phyloP scores from a whole-genome alignment of 2,329 filamentous ascomycete genomes.

The Colletotrichum navitas region DNA sequence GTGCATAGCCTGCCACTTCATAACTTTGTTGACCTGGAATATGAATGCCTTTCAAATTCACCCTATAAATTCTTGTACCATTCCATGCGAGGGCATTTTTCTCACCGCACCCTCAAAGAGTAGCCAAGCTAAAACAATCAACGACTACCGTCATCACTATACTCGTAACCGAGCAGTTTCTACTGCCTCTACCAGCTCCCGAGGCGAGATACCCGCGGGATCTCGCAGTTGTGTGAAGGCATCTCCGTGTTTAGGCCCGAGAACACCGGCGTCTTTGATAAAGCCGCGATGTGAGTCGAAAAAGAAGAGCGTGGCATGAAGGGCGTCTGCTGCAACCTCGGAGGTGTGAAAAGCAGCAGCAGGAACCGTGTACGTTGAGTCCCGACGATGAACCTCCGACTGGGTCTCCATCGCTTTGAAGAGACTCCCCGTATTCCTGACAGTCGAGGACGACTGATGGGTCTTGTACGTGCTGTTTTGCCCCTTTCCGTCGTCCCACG shows the following conservation, averaged over 20 bases:
- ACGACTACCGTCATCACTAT: not conserved
- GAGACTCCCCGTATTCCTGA: constrained; percentile 46
- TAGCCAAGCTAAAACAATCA: not conserved
- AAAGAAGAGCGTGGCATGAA: constrained; percentile 53
- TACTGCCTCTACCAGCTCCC: constrained; percentile 43
- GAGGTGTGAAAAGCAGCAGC: constrained; percentile 48
- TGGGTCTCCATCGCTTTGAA: constrained; percentile 39
- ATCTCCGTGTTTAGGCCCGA: constrained; percentile 48
- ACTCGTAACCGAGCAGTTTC: constrained; percentile 32
- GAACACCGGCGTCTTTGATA: constrained; percentile 47
- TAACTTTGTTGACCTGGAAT: not conserved
- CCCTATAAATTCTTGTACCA: not conserved
- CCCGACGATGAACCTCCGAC: constrained; percentile 38
- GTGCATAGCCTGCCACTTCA: too few species aligned
- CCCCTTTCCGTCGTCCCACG: constrained; percentile 47
- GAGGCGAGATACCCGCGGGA: constrained; percentile 42
- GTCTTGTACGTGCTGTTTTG: constrained; percentile 45
- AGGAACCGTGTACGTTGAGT: constrained; percentile 49
- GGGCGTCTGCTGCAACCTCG: constrained; percentile 46
- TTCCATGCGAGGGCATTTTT: too few species aligned
- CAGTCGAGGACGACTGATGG: constrained; percentile 45
- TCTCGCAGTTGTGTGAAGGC: constrained; percentile 45
- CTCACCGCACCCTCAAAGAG: not conserved
- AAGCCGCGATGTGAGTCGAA: constrained; percentile 53
- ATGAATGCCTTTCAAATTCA: not conserved